Base-by-base conservation (phyloP, 2,329 filamentous ascomycete genomes). In the Penicillium sp. region DNA sequence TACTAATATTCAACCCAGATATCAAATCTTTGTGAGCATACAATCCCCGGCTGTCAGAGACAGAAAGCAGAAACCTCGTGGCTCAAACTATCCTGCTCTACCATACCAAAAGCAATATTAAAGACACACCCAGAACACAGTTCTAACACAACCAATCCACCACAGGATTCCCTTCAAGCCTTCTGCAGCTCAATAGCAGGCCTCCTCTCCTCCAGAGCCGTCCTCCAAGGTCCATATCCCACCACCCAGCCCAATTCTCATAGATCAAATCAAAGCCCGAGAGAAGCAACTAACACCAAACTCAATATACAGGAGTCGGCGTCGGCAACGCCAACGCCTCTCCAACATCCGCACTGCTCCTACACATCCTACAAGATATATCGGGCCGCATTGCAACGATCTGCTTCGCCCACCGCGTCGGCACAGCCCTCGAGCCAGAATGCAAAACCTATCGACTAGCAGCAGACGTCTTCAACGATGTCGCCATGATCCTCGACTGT, bases 371-470 rank as follows among this genome's bases (percentile, higher is more conserved):
- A 10, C 91, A 94, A 74, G 90, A 94, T 64, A 89, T 87, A 50
- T 88, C 89, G 60, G 91, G 90, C 9, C 86, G 91, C 7, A 77
- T 96, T 27, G 90, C 90, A 1, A 96, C 92, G 0, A 96, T 96
- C 59, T 75, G 90, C 10, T 96, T 96, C 72, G 93, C 92, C 1
- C 88, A 96, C 72, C 83, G 86, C 43, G 86, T 93, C 58, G 91
- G 92, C 38, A 89, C 89, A 45, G 84, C 89, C 33, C 88, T 96
- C 48, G 91, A 96, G 73, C 90, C 91, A 2, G 92, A 97, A 72
- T 93, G 90, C 78, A 97, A 97, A 74, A 88, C 85, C 73, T 96
- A 93, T 75, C 88, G 92, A 17, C 88, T 96, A 49, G 84, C 93
- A 2, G 92, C 92, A 4, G 92, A 96, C 70, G 79, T 96, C 21